These are phyloP conservation scores for Verbascum thapsus DNA, from an alignment of 257 asterid genomes.

Conservation along the genomic window DNA sequence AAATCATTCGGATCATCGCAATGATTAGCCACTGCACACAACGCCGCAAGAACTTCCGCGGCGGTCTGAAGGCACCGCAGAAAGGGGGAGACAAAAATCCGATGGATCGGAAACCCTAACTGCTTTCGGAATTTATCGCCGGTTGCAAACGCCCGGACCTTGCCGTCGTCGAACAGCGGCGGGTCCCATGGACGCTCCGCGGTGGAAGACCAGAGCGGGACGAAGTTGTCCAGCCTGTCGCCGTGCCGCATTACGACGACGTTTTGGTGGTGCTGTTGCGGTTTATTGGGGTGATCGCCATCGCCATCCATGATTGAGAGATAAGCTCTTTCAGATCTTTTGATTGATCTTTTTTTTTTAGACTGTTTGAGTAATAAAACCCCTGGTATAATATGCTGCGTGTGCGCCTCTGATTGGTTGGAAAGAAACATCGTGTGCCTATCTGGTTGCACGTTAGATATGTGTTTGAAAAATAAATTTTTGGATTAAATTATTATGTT, in stretches of 20 bases:
- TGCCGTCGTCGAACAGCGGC: conserved; percentile 74
- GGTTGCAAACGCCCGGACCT: conserved; percentile 64
- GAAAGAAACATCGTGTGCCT: too few species aligned
- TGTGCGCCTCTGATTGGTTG: not conserved
- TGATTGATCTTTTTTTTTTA: too few species aligned
- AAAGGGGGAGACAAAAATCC: conserved; percentile 83
- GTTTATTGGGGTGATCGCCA: too few species aligned
- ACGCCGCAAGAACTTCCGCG: conserved; percentile 60
- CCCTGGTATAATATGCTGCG: conserved; percentile 8
- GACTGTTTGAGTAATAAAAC: too few species aligned
- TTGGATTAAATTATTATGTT: too few species aligned
- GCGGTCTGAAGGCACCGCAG: conserved; percentile 92
- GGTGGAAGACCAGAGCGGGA: conserved; percentile 67
- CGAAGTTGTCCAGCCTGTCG: conserved; percentile 76
- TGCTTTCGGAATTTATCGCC: conserved; percentile 57
- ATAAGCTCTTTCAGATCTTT: too few species aligned
- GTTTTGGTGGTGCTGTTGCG: conserved; percentile 47
- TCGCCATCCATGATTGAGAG: conserved; percentile 30
- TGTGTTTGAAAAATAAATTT: too few species aligned
- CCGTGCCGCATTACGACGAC: conserved; percentile 96
- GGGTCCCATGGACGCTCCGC: conserved; percentile 95
- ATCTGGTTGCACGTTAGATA: too few species aligned
- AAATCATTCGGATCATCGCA: conserved; percentile 46
- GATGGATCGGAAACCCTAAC: conserved; percentile 66
- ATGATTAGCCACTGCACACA: conserved; percentile 54